These are phyloP conservation scores for Candida orba DNA, from an alignment of 805 yeast genomes.

Conservation along the genomic window DNA sequence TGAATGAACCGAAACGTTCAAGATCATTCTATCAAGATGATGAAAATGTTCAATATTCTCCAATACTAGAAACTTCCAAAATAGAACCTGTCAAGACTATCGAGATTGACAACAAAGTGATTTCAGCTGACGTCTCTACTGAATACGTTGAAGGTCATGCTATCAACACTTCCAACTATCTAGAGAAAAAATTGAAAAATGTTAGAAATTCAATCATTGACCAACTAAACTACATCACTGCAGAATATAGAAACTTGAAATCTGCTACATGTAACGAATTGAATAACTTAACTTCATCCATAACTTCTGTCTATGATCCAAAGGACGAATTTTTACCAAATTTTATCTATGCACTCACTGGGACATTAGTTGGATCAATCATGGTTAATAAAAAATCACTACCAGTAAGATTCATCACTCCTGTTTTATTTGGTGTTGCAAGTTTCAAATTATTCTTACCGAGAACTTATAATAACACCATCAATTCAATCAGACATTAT, in stretches of 20 bases:
- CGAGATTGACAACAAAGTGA: background rate
- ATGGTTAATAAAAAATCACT: conserved; percentile 39
- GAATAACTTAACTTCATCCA: conserved; percentile 9
- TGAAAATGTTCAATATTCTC: conserved; percentile 9
- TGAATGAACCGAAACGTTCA: conserved; percentile 17
- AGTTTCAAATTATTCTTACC: conserved; percentile 45
- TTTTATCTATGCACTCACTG: conserved; percentile 46
- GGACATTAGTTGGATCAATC: conserved; percentile 51
- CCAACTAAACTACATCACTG: conserved; percentile 14
- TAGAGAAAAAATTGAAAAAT: conserved; percentile 15
- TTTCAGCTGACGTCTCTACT: conserved; percentile 9
- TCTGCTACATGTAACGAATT: conserved; percentile 21
- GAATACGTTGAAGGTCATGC: conserved; percentile 21
- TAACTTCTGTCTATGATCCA: conserved; percentile 22
- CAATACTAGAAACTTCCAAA: conserved; percentile 1
- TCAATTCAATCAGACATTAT: conserved; percentile 19
- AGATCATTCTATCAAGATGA: conserved; percentile 21
- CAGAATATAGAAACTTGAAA: conserved; percentile 21
- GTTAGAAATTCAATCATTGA: conserved; percentile 13
- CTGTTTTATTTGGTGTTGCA: conserved; percentile 41
- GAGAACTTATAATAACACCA: conserved; percentile 32
- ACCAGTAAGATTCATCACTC: conserved; percentile 44
- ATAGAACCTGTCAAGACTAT: conserved; percentile 2
- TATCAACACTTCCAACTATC: conserved; percentile 18
- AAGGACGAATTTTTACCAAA: conserved; percentile 38